phyloP scores from a whole-genome alignment of 192 early-diverging fungal genomes.

The Coemansia sp. region DNA sequence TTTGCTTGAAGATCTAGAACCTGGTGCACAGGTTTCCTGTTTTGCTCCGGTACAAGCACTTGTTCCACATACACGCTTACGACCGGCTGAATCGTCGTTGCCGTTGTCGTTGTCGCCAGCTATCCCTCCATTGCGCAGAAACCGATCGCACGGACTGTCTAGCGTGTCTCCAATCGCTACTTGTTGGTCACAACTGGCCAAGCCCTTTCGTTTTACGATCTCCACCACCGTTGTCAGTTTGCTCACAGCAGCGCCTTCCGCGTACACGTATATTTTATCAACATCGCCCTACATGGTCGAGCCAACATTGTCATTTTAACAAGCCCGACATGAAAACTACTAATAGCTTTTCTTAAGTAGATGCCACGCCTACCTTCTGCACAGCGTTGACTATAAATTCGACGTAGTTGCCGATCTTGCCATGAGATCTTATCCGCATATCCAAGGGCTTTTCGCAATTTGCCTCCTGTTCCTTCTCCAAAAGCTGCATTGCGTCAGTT shows the following conservation, averaged over 20 bases:
- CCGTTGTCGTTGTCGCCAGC: background rate
- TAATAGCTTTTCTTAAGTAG: background rate
- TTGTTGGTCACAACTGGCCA: background rate
- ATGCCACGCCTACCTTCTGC: slow-evolving; percentile 3
- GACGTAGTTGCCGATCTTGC: slow-evolving; percentile 38
- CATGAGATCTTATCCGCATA: slow-evolving; percentile 45
- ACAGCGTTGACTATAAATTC: slow-evolving; percentile 17
- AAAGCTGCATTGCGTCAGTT: background rate
- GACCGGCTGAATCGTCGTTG: background rate
- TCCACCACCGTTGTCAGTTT: slow-evolving; percentile 45
- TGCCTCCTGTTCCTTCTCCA: background rate
- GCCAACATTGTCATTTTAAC: background rate
- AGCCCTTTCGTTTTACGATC: slow-evolving; percentile 30
- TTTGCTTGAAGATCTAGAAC: background rate
- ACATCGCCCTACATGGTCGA: background rate
- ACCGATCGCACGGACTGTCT: slow-evolving; percentile 4
- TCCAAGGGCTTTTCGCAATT: background rate
- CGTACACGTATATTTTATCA: slow-evolving; percentile 22
- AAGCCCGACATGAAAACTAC: no score
- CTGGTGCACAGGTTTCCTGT: background rate
- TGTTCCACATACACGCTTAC: background rate
- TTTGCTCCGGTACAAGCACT: background rate
- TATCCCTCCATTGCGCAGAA: background rate
- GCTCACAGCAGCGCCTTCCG: slow-evolving; percentile 37
- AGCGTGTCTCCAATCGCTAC: slow-evolving; percentile 21